phyloP scores from a whole-genome alignment of 768 basidiomycete species.

The Tulasnella sp. region DNA sequence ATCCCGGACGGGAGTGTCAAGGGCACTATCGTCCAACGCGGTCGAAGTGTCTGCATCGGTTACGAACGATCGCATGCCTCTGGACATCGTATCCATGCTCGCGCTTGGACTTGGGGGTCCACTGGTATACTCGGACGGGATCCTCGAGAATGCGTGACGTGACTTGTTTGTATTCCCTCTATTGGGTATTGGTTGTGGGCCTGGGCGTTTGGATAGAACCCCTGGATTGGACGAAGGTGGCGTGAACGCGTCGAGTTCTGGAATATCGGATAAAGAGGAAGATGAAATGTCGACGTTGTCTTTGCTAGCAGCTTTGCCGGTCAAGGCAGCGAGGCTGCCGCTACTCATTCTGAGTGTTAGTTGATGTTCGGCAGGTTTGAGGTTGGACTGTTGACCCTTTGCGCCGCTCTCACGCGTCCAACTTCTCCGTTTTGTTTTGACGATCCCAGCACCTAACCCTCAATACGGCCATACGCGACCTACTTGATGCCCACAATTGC shows the following conservation, averaged over 20 bases:
- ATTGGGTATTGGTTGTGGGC: not conserved
- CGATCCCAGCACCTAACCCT: not conserved
- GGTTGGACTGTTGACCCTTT: not conserved
- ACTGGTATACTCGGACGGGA: not conserved
- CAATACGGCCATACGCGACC: not conserved
- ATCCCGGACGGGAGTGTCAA: constrained; percentile 1
- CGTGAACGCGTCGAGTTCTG: not conserved
- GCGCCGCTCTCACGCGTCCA: not conserved
- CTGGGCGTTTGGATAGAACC: constrained; percentile 1
- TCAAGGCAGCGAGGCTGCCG: constrained; percentile 1
- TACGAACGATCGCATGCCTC: constrained; percentile 5
- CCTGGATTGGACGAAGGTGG: not conserved
- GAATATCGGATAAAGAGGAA: not conserved
- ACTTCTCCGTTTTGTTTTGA: constrained; percentile 4
- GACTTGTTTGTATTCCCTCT: not conserved
- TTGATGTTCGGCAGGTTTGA: not conserved
- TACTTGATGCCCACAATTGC: not conserved
- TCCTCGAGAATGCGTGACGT: not conserved
- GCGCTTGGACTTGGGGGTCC: not conserved
- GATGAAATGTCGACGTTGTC: constrained; percentile 12
- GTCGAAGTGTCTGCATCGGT: not conserved
- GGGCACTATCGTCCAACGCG: not conserved
- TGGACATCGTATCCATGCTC: not conserved
- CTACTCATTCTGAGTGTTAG: not conserved
- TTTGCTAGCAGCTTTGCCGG: not conserved